phyloP scores from a whole-genome alignment of 164 flowering plant genomes.

The Houttuynia cordata region DNA sequence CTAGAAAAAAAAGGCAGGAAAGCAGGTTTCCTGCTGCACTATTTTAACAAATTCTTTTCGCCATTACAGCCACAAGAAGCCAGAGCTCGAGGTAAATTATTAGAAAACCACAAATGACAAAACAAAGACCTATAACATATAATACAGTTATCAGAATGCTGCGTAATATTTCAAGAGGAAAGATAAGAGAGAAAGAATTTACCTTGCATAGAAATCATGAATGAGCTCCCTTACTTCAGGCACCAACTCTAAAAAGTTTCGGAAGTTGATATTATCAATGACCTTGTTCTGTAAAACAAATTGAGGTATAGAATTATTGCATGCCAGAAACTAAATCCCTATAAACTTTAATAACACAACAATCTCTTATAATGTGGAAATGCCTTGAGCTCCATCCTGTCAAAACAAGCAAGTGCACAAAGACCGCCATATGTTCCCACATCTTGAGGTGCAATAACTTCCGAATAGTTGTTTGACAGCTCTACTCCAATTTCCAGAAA shows the following conservation, averaged over 20 bases:
- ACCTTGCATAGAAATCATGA: constrained; percentile 93
- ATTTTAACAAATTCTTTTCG: no score
- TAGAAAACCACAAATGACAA: no score
- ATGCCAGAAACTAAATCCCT: not conserved
- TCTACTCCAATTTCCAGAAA: constrained; percentile 81
- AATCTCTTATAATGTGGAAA: not conserved
- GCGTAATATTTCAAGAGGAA: not conserved
- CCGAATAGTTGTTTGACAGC: constrained; percentile 64
- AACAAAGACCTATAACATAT: no score
- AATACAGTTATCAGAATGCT: not conserved
- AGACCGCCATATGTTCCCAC: constrained; percentile 98
- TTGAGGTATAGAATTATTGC: not conserved
- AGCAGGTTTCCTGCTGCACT: no score
- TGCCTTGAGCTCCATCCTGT: constrained; percentile 89
- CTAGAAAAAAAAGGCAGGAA: no score
- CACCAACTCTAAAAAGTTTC: constrained; percentile 88
- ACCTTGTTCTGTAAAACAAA: constrained; percentile 65
- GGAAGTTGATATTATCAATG: constrained; percentile 82
- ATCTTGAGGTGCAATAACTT: constrained; percentile 95
- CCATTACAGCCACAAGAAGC: no score
- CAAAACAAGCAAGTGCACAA: constrained; percentile 97
- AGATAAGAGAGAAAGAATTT: constrained; percentile 1
- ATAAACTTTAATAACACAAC: not conserved
- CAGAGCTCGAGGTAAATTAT: no score
- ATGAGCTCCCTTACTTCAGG: constrained; percentile 98